Base-by-base conservation (phyloP, 768 basidiomycete genomes). In the Suillus sp. region DNA sequence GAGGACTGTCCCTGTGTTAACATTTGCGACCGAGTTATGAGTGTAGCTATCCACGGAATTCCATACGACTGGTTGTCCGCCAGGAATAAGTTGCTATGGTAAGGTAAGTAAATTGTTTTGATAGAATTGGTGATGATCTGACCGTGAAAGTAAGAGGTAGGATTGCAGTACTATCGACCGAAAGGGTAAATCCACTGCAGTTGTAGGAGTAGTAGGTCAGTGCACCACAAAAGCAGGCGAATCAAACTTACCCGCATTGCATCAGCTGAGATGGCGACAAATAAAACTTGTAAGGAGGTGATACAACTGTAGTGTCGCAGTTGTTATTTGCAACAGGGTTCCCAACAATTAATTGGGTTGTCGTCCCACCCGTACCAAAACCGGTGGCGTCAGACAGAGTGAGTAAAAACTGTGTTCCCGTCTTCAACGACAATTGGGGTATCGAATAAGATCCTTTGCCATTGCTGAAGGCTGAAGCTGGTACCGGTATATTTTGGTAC, bases 41-140 rank as follows among this genome's bases (percentile, higher is more conserved):
- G 74, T 75, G 2, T 72, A 63, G 8, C 78, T 71, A 3, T 65
- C 48, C 20, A 66, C 37, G 35, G 84, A 79, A 13, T 71, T 63
- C 11, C 90, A 66, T 25, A 78, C 62, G 60, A 87, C 78, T 1
- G 78, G 68, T 42, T 80, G 76, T 11, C 91, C 91, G n/a, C 81
- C 82, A 37, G 90, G 90, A 61, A 93, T 84, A 25, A 87, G 73
- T 35, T 81, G 89, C 84, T 90, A 22, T 38, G 37, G 60, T 27
- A 58, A 35, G 38, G 59, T 64, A 40, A 65, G 48, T 42, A 6
- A 32, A 51, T 34, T 20, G 3, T 40, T 53, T 27, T n/a, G 37
- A 57, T 57, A 20, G 18, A 40, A 11, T 6, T 18, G 10, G 9
- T 11, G 37, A 20, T 25, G 50, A 32, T 25, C 81, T 68, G 64